These are phyloP conservation scores for Pittosporum tobira DNA, from an alignment of 129 eudicot genomes.

Conservation along the genomic window DNA sequence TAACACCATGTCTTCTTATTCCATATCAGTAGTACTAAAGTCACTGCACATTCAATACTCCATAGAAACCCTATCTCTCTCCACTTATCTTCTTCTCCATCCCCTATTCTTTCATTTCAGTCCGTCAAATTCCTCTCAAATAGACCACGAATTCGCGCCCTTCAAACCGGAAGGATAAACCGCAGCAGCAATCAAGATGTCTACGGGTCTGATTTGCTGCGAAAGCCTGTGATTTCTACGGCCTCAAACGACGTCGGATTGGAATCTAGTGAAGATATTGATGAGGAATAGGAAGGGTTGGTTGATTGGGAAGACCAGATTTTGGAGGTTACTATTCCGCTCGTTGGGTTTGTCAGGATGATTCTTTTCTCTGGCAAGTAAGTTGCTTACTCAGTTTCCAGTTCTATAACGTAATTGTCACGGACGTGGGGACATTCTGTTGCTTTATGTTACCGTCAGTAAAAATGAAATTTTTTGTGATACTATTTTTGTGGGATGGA, in stretches of 20 bases:
- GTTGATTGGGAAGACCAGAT: conserved; percentile 94
- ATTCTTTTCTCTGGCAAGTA: conserved; percentile 94
- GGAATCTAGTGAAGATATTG: conserved; percentile 13
- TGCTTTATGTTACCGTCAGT: no score
- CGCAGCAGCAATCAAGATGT: no score
- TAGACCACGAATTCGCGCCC: no score
- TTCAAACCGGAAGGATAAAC: no score
- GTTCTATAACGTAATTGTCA: no score
- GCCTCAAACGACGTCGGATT: conserved; percentile 22
- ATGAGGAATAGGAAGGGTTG: conserved; percentile 44
- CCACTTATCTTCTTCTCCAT: conserved; percentile 27
- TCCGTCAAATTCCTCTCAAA: conserved; percentile 21
- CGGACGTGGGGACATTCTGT: no score
- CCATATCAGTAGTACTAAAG: not conserved
- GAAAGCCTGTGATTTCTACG: conserved; percentile 46
- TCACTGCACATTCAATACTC: conserved; percentile 22
- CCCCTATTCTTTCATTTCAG: conserved; percentile 29
- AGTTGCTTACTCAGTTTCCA: conserved; percentile 3
- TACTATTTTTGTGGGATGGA: no score
- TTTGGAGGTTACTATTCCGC: conserved; percentile 82
- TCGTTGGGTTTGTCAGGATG: conserved; percentile 91
- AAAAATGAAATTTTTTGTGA: no score
- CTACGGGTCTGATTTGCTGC: conserved; percentile 41
- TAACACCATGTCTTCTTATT: no score
- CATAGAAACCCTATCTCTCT: conserved; percentile 40